phyloP scores from a whole-genome alignment of 495 filamentous ascomycete species.

The Neurospora cerealis region DNA sequence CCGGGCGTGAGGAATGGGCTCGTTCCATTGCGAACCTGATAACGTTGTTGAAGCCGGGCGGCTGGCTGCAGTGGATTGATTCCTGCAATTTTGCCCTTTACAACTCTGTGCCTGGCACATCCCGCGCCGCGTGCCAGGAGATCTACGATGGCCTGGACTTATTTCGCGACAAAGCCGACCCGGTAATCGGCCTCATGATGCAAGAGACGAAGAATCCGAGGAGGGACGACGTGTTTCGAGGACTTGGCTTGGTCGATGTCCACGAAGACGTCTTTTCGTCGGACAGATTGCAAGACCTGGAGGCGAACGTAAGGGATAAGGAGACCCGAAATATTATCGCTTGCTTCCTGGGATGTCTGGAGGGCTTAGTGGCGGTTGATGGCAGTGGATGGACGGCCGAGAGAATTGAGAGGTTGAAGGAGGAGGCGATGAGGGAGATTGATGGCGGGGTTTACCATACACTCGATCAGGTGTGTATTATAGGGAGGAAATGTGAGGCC shows the following conservation, averaged over 20 bases:
- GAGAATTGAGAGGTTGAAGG: constrained; percentile 4
- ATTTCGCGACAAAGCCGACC: background rate
- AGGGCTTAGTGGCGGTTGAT: constrained; percentile 6
- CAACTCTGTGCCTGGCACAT: constrained; percentile 4
- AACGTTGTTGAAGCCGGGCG: constrained; percentile 19
- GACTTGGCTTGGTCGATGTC: constrained; percentile 5
- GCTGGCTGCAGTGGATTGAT: constrained; percentile 25
- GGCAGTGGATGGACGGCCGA: constrained; percentile 8
- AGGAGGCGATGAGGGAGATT: constrained; percentile 6
- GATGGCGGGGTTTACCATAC: constrained; percentile 10
- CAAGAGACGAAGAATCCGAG: background rate
- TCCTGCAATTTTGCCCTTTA: constrained; percentile 10
- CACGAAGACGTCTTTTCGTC: constrained; percentile 14
- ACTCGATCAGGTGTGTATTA: constrained; percentile 11
- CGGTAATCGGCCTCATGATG: constrained; percentile 10
- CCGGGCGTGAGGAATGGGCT: constrained; percentile 12
- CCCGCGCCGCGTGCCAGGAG: constrained; percentile 6
- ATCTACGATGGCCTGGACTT: constrained; percentile 7
- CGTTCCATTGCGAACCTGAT: constrained; percentile 14
- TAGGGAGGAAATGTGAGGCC: constrained; percentile 1
- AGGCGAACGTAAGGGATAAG: constrained; percentile 2
- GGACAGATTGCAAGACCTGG: constrained; percentile 7
- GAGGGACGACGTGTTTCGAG: constrained; percentile 2
- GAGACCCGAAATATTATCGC: constrained; percentile 10
- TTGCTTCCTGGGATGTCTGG: constrained; percentile 10